Base-by-base conservation (phyloP, 2,329 filamentous ascomycete species). In the Alternaria solani region DNA sequence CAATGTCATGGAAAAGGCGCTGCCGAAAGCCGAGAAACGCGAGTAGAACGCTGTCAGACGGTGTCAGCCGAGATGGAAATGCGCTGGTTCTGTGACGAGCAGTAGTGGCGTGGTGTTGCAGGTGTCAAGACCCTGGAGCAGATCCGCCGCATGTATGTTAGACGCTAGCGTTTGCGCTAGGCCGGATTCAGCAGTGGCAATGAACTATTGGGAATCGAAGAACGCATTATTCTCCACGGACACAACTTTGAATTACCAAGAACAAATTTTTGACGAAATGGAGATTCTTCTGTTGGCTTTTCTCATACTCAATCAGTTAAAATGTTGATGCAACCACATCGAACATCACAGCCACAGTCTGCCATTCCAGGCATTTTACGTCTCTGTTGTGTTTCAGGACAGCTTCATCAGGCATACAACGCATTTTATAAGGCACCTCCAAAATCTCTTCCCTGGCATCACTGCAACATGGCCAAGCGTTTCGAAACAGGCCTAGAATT, bases 361-460 rank as follows among this genome's bases (percentile, higher is more conserved):
- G 36, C 32, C 42, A 61, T 68, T 67, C 66, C 65, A 66, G 59
- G 66, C 54, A 56, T 28, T 30, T 59, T 51, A 44, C 55, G 67
- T 68, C 65, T 66, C 63, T 63, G 44, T 25, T 59, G 46, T 26
- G 68, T 70, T 72, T 72, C 67, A 71, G 58, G 28, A 65, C 39
- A 41, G 58, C 61, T 62, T 64, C 65, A 57, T 55, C 43, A 61
- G 39, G 39, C 39, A 42, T 25, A 42, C 39, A 42, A 42, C 39
- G 20, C 39, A 42, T 42, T 3, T 25, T 25, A 42, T 25, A 20
- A 42, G 39, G 39, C 39, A 42, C 39, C 11, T 16, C 4, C 5
- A 48, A 57, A 61, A 51, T 51, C 51, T 48, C 54, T 18, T 49
- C 32, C 47, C 47, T 43, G 43, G 47, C 43, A 38, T 30, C 43